Base-by-base conservation (phyloP, 805 yeast genomes). In the Cyberlindnera saturnus region DNA sequence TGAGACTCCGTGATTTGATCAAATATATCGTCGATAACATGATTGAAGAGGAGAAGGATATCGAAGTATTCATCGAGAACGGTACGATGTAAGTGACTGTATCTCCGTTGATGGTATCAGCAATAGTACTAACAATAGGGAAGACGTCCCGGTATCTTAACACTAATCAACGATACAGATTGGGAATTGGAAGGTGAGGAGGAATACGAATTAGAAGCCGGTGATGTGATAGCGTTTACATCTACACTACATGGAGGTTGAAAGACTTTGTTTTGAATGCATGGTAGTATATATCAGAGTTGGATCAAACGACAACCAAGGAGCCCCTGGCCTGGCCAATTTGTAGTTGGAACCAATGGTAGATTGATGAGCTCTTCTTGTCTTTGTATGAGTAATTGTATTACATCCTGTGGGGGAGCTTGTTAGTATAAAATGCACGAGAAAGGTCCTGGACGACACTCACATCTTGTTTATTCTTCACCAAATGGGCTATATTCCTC, bases 131-230 rank as follows among this genome's bases (percentile, higher is more conserved):
- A 39, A 38, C 41, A 40, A 11, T 14, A 16, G 18, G 9, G 6
- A 5, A 80, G 88, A 13, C 78, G 98, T 40, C 96, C 98, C 0
- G 99, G 99, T 3, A 87, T 91, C 38, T 68, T 91, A 47, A 96
- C 93, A 9, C 71, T 91, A 43, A 84, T 91, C 48, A 91, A 91
- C 58, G 98, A 91, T 60, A 81, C 95, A 0, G 99, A 91, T 65
- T 91, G 98, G 98, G 99, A 91, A 57, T 65, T 91, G 13, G 95
- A 89, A 61, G 98, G 88, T 10, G 89, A 82, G 62, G 89, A 86
- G 53, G 83, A 77, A 9, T 89, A 89, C 56, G 78, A 71, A n/a
- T 61, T 93, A 14, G 84, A 86, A 61, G 65, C 74, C 38, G 82
- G 85, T 11, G 99, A 91, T 62, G 71, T 77, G 18, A 74, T 91